phyloP scores from a whole-genome alignment of 345 rosid genomes.

The Eucalyptus tenuipes region DNA sequence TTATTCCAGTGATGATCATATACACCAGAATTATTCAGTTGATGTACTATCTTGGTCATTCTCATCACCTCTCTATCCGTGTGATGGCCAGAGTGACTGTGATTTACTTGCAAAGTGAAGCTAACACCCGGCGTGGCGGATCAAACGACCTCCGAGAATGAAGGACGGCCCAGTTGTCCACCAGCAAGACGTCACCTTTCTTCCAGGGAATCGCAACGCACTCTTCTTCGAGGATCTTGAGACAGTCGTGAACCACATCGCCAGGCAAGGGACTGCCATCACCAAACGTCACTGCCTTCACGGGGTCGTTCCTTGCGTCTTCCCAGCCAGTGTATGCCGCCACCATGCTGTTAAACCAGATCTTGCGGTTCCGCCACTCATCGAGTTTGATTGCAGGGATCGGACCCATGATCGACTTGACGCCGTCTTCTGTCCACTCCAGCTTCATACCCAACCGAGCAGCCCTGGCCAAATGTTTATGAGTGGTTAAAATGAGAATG shows the following conservation, averaged over 20 bases:
- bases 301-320: slow-evolving; percentile 62
- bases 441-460: slow-evolving; percentile 65
- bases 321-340: slow-evolving; percentile 89
- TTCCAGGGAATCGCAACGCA: slow-evolving; percentile 74
- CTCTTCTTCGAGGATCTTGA: slow-evolving; percentile 67
- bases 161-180: slow-evolving; percentile 83
- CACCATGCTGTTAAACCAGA: slow-evolving; percentile 93
- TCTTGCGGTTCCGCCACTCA: slow-evolving; percentile 49
- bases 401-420: slow-evolving; percentile 76
- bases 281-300: slow-evolving; percentile 63
- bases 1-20: neutral
- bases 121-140: slow-evolving; percentile 74
- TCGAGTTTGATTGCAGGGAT: slow-evolving; percentile 69
- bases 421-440: slow-evolving; percentile 73
- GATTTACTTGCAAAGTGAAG: slow-evolving; percentile 69
- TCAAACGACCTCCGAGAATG: slow-evolving; percentile 62
- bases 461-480: slow-evolving; percentile 31
- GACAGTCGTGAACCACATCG: slow-evolving; percentile 47
- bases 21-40: neutral
- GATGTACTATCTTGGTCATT: neutral
- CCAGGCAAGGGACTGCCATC: slow-evolving; percentile 56
- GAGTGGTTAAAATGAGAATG: neutral
- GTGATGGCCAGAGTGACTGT: neutral
- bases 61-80: neutral
- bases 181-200: slow-evolving; percentile 67